These are phyloP conservation scores for Schrenkiella parvula DNA, from an alignment of 345 rosid species.

Conservation along the genomic window DNA sequence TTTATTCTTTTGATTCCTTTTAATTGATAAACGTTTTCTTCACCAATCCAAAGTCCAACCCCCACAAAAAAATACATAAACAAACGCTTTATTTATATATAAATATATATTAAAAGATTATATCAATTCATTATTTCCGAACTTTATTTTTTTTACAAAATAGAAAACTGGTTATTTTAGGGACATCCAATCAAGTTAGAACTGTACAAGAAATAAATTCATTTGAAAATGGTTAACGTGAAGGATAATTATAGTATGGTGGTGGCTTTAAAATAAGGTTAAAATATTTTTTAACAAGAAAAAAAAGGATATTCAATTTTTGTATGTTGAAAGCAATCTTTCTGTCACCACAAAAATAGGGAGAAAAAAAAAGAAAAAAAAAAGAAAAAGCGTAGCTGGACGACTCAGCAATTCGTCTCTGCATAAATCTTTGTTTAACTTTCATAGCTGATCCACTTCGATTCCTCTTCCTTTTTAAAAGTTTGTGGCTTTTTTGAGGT, in stretches of 20 bases:
- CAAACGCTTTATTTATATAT: too few relatives aligned
- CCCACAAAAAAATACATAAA: too few relatives aligned
- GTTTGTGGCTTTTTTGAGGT: neutral
- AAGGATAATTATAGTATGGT: neutral
- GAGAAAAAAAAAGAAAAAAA: neutral
- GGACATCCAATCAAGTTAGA: neutral
- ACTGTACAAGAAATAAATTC: too few relatives aligned
- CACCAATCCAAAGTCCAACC: neutral
- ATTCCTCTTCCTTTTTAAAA: neutral
- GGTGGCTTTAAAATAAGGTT: neutral
- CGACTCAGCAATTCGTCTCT: neutral
- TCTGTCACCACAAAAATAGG: neutral
- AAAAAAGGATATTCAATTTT: neutral
- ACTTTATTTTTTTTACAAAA: neutral
- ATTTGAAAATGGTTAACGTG: neutral
- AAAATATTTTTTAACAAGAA: neutral
- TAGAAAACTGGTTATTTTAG: neutral
- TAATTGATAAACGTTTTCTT: neutral
- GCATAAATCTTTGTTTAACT: neutral
- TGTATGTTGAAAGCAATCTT: neutral
- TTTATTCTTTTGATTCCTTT: neutral
- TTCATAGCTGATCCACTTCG: neutral
- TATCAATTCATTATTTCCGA: neutral
- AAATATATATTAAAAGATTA: too few relatives aligned
- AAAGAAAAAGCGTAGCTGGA: slow-evolving; percentile 12